Conservation (phyloP, 1,139 yeast genomes). For the Lodderomyces parapsilosis region DNA sequence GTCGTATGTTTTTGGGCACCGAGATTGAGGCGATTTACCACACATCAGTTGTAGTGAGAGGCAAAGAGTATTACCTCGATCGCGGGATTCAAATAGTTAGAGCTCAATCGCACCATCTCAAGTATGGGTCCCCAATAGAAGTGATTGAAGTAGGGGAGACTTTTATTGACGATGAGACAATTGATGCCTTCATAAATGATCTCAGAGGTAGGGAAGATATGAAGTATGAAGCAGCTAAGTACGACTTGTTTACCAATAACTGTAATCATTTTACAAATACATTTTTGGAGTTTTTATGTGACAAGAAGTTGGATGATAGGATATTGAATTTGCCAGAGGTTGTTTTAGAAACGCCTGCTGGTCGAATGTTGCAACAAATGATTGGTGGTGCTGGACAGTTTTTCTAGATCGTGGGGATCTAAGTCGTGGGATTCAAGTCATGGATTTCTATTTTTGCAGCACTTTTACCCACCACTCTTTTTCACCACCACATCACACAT, state of each 20-base stretch:
- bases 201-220: conserved; percentile 36
- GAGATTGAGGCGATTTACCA: conserved; percentile 66
- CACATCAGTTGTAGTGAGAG: conserved; percentile 58
- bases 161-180: conserved; percentile 48
- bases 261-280: conserved; percentile 69
- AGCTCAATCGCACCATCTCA: conserved; percentile 50
- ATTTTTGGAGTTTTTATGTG: conserved; percentile 58
- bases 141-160: conserved; percentile 57
- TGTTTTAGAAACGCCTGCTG: conserved; percentile 62
- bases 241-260: conserved; percentile 63
- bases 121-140: conserved; percentile 58
- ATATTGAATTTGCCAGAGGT: conserved; percentile 55
- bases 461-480: neutral
- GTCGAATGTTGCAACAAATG: conserved; percentile 41
- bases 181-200: conserved; percentile 53
- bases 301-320: conserved; percentile 46
- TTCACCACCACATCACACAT: neutral
- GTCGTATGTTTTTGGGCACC: conserved; percentile 46
- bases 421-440: neutral
- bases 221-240: conserved; percentile 47
- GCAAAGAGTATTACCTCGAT: conserved; percentile 58
- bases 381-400: conserved; percentile 12
- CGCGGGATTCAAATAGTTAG: conserved; percentile 51
- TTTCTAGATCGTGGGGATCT: neutral
- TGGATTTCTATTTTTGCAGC: neutral